These are phyloP conservation scores for Glycine tomentella DNA, from an alignment of 306 rosid genomes.

Conservation along the genomic window DNA sequence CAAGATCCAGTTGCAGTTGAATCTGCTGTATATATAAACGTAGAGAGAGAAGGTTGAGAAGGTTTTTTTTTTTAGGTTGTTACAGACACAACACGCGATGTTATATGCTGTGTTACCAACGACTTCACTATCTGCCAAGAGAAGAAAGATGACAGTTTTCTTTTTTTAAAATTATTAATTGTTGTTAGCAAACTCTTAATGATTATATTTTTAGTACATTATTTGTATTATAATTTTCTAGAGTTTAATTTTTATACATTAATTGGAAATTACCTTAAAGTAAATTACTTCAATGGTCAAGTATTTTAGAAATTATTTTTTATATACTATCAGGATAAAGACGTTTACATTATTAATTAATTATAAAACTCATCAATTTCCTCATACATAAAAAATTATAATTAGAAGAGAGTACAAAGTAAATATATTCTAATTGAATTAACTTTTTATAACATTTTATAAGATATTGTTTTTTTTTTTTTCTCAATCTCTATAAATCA, in stretches of 20 bases:
- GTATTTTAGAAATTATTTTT: too few relatives aligned
- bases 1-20: constrained; percentile 26
- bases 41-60: not conserved
- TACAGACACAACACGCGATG: constrained; percentile 24
- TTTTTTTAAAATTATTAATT: not conserved
- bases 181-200: not conserved
- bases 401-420: not conserved
- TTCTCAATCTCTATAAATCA: not conserved
- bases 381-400: not conserved
- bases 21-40: constrained; percentile 1
- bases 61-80: constrained; percentile 48
- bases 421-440: not conserved
- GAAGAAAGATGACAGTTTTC: not conserved
- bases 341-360: not conserved
- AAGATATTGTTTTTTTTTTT: not conserved
- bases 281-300: too few relatives aligned
- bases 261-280: not conserved
- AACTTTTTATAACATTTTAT: not conserved
- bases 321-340: too few relatives aligned
- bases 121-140: constrained; percentile 16
- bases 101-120: not conserved
- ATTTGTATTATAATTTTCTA: not conserved
- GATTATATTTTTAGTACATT: not conserved
- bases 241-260: not conserved
- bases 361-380: too few relatives aligned